A percentile compares a stretch with the other conserved stretches of the same genome.
Evolutionary conservation across 805 yeast species (phyloP).

Genomic region (Wickerhamiella dianesei): DNA sequence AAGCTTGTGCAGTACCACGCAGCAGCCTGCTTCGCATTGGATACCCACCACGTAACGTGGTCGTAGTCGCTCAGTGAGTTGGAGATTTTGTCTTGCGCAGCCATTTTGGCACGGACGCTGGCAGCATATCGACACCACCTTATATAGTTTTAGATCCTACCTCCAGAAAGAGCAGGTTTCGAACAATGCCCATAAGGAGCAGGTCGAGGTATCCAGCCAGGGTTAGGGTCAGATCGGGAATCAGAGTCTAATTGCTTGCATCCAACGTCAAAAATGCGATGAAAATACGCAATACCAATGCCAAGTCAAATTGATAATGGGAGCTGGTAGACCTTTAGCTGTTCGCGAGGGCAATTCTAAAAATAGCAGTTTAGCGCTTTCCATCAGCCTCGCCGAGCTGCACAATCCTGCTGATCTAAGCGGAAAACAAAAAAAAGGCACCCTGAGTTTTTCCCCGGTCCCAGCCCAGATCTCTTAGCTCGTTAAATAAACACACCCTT

Average conservation of each 20-base stretch:
- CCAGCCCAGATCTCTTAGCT: not conserved
- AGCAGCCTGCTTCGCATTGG: slow-evolving; percentile 59
- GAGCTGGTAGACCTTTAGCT: no score
- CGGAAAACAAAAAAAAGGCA: not conserved
- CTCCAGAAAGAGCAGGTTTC: not conserved
- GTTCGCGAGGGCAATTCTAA: no score
- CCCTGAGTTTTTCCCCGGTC: not conserved
- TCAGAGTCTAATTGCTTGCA: no score
- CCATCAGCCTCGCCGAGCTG: no score
- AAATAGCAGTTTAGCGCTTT: no score
- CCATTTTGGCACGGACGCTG: no score
- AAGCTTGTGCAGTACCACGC: slow-evolving; percentile 37
- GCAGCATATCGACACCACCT: no score
- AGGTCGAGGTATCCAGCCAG: not conserved
- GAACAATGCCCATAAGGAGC: not conserved
- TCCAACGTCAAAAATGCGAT: no score
- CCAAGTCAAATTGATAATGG: no score
- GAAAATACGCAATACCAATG: no score
- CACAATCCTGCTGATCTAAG: not conserved
- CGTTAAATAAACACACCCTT: not conserved
- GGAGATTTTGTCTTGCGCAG: not conserved
- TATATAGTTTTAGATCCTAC: not conserved
- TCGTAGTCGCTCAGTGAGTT: slow-evolving; percentile 33
- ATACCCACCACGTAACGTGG: slow-evolving; percentile 55
- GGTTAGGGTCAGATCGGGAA: not conserved